phyloP scores from a whole-genome alignment of 2,329 filamentous ascomycete species.

The Aureobasidium sp. region DNA sequence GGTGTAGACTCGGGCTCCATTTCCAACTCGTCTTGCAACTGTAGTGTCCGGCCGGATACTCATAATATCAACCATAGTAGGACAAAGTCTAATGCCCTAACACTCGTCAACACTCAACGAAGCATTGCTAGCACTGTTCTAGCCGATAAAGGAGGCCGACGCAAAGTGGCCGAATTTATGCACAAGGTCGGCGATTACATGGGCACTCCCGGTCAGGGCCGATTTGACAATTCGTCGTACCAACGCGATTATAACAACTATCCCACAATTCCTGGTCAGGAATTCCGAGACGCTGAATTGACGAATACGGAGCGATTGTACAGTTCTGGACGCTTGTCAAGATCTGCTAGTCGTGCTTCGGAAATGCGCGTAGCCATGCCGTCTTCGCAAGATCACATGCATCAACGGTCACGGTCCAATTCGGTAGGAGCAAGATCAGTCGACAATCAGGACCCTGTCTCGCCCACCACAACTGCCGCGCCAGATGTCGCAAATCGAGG shows the following conservation, averaged over 20 bases:
- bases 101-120: neutral
- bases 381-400: neutral
- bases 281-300: slow-evolving; percentile 35
- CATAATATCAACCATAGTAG: neutral
- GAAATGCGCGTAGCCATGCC: slow-evolving; percentile 14
- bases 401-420: neutral
- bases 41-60: neutral
- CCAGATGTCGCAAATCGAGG: neutral
- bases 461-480: neutral
- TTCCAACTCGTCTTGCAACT: neutral
- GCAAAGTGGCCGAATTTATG: slow-evolving; percentile 40
- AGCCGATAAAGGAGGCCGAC: slow-evolving; percentile 27
- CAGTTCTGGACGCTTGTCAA: slow-evolving; percentile 29
- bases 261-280: slow-evolving; percentile 49
- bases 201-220: slow-evolving; percentile 15
- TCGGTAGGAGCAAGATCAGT: slow-evolving; percentile 11
- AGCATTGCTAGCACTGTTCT: neutral
- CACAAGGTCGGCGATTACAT: slow-evolving; percentile 23
- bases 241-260: slow-evolving; percentile 40
- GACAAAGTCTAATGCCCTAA: neutral
- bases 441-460: slow-evolving; percentile 14
- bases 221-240: slow-evolving; percentile 43
- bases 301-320: slow-evolving; percentile 33
- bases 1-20: neutral
- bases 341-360: slow-evolving; percentile 32